Evolutionary conservation across 306 rosid species (phyloP), one percentile per base, ranked within the genome.

Genomic region (Quercus suber): DNA sequence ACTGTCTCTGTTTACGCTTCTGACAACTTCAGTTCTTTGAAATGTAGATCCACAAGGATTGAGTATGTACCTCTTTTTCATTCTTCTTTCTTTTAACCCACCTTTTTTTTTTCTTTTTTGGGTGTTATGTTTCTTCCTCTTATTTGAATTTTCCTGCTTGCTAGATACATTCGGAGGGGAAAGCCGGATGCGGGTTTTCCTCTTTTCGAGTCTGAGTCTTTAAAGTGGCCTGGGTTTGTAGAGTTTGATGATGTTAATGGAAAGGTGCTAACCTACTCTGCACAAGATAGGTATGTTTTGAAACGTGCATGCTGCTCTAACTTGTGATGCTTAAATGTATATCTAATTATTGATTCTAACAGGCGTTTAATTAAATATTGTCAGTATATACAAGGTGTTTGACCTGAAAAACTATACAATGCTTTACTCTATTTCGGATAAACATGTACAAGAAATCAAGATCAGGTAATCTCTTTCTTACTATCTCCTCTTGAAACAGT

Each of bases 181-280:
- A 90, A 90, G 78, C 97, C 97, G 0, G 95, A 93, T 81, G 93
- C 97, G 23, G 98, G 98, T 31, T 93, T 93, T 82, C 91, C 97
- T 49, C 98, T 93, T 81, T 93, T 93, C 71, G 93, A 91, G 75
- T 90, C 97, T 1, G 98, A 93, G 81, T 93, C 98, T 35, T 78
- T 93, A 74, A 93, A 93, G 79, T 93, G 98, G 97, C 97, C 98
- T 33, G 98, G 98, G 75, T 93, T 93, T 91, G 98, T 93, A 19
- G 98, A 93, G 84, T 93, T 93, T 65, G 98, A 93, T 83, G 98
- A 93, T 86, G 98, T 93, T 58, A 93, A 93, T 80, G 98, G 95
- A 78, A 93, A 93, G 87, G 97, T 93, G 74, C 87, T 93, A 56
- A 93, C 98, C 15, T 93, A 91, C 82, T 93, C 98, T 59, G 98